A percentile compares a stretch with the other conserved stretches of the same genome.
Conservation (phyloP, 2,329 filamentous ascomycete genomes). For the Penicillium sp. region DNA sequence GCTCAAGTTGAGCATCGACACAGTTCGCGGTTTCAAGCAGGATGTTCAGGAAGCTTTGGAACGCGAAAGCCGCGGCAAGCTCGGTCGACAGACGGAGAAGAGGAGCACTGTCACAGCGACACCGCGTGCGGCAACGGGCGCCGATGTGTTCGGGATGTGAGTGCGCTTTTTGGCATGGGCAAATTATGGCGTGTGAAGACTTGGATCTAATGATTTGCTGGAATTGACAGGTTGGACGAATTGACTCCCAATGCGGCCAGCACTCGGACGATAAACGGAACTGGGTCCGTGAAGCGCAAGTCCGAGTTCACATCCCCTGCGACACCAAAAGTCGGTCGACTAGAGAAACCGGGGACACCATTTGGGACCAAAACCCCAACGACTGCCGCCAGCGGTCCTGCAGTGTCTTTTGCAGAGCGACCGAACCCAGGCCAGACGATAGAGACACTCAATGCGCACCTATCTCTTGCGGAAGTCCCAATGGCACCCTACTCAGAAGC, state of each 20-base stretch:
- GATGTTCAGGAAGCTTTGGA: conserved; percentile 80
- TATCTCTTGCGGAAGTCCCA: conserved; percentile 61
- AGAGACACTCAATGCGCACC: conserved; percentile 74
- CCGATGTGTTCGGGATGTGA: conserved; percentile 79
- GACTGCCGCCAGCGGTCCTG: conserved; percentile 28
- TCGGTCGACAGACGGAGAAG: conserved; percentile 56
- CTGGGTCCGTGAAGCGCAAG: conserved; percentile 50
- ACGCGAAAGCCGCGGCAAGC: conserved; percentile 62
- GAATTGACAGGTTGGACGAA: conserved; percentile 53
- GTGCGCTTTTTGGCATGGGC: conserved; percentile 14
- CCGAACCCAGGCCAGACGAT: conserved; percentile 72
- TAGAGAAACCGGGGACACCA: conserved; percentile 48
- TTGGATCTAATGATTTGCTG: no score
- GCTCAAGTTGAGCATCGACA: conserved; percentile 63
- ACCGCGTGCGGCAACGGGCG: conserved; percentile 54
- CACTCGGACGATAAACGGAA: conserved; percentile 27
- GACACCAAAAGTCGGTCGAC: conserved; percentile 38
- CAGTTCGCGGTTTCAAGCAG: conserved; percentile 73
- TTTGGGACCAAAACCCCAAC: conserved; percentile 36
- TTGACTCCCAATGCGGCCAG: conserved; percentile 59
- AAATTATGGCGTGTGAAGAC: no score
- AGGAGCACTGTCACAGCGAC: conserved; percentile 51
- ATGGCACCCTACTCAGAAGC: conserved; percentile 66
- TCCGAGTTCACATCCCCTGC: conserved; percentile 45
- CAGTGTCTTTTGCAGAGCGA: conserved; percentile 67